Evolutionary conservation across 495 filamentous ascomycete species (phyloP), one percentile per base, ranked within the genome.

Genomic region (Podospora conica): DNA sequence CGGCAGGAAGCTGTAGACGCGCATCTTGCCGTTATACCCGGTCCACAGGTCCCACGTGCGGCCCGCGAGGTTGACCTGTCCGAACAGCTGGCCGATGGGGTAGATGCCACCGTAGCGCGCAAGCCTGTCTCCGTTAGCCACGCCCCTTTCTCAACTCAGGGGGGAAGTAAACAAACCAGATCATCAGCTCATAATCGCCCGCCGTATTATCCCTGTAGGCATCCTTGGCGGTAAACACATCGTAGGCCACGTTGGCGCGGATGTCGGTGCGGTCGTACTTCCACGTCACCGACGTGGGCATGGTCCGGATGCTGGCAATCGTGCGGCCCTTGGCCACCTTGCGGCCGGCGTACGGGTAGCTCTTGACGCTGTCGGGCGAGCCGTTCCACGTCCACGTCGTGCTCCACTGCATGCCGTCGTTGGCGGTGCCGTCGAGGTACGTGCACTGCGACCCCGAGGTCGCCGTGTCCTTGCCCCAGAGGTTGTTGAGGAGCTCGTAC

Each of bases 141-240:
- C 20, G 24, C 53, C 8, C 8, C 8, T 20, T 12, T 58, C 2
- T 58, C 2, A 9, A 15, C 1, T 9, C 1, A 31, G n/a, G 15
- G 54, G 11, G 10, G 24, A 18, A 15, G 31, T 20, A 53, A 61
- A 40, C 75, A 65, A 66, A 82, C 80, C 81, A 83, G 21, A 83
- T 77, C 81, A 82, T 82, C 25, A 83, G 66, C 64, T 83, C 80
- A 64, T 81, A 82, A 58, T 83, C 79, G 20, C 80, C 80, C 28
- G 76, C 75, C 53, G 68, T 78, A 2, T 73, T 83, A n/a, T 61
- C 70, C 66, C 82, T 80, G 55, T 81, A 77, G 12, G 73, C 75
- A 66, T 82, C 75, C 5, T 77, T 72, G 0, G 80, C 76, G 1
- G 80, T 83, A 67, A 83, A 83, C 21, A 82, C 65, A 65, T 82